phyloP scores from a whole-genome alignment of 192 early-diverging fungal species.

The Glomus cerebriforme region DNA sequence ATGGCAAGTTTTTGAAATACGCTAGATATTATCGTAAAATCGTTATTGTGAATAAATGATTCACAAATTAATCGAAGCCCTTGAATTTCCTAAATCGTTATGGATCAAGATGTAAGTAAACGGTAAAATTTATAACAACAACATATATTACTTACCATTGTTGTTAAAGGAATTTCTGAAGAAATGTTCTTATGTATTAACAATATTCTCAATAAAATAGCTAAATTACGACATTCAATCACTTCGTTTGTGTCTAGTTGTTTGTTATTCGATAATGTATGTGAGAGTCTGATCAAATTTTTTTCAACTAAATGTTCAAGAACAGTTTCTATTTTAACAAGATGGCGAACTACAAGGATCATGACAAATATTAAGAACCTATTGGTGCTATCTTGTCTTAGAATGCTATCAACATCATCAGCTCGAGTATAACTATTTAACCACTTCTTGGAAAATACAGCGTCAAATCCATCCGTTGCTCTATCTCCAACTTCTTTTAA shows the following conservation, averaged over 20 bases:
- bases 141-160: slow-evolving; percentile 15
- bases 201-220: slow-evolving; percentile 39
- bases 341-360: slow-evolving; percentile 29
- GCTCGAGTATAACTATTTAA: not conserved
- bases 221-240: slow-evolving; percentile 40
- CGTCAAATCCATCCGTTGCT: slow-evolving; percentile 16
- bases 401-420: slow-evolving; percentile 13
- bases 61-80: slow-evolving; percentile 23
- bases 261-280: slow-evolving; percentile 21
- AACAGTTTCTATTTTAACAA: slow-evolving; percentile 32
- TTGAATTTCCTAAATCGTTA: slow-evolving; percentile 32
- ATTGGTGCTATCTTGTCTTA: not conserved
- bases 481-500: slow-evolving; percentile 27
- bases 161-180: not conserved
- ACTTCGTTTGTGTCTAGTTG: slow-evolving; percentile 26
- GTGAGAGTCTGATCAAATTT: slow-evolving; percentile 33
- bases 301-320: slow-evolving; percentile 31
- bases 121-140: not conserved
- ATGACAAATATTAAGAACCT: slow-evolving; percentile 40
- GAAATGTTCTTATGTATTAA: slow-evolving; percentile 30
- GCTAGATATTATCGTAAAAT: not conserved
- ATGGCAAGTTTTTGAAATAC: slow-evolving; percentile 27
- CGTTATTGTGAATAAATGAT: not conserved
- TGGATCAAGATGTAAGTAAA: not conserved
- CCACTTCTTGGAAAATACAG: slow-evolving; percentile 12